Evolutionary conservation across 192 early-diverging fungal genomes (phyloP).

Genomic region (Rhizophagus prolifer): DNA sequence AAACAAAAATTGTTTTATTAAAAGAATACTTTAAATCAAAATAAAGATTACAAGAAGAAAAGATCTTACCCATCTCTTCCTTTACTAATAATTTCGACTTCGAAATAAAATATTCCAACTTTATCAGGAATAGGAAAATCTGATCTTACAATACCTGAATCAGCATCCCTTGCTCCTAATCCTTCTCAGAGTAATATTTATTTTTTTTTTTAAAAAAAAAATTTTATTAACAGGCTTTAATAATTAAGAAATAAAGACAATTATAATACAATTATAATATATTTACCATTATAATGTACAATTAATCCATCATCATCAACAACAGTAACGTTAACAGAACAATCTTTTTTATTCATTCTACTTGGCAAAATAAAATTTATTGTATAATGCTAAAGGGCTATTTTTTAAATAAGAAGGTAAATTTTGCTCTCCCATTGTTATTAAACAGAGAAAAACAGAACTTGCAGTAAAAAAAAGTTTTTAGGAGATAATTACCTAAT

Average conservation of each 20-base stretch:
- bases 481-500: too few species aligned
- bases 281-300: slow-evolving; percentile 8
- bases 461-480: too few species aligned
- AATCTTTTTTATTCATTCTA: neutral
- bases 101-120: slow-evolving; percentile 90
- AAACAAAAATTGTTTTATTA: slow-evolving; percentile 14
- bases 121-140: slow-evolving; percentile 80
- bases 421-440: neutral
- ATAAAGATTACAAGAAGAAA: neutral
- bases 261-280: neutral
- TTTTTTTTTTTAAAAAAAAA: neutral
- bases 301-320: neutral
- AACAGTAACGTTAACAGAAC: neutral
- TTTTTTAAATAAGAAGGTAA: neutral
- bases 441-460: too few species aligned
- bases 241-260: too few species aligned
- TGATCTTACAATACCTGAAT: slow-evolving; percentile 77
- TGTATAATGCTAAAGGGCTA: neutral
- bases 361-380: neutral
- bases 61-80: slow-evolving; percentile 73
- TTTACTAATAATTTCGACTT: slow-evolving; percentile 78
- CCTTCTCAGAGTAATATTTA: slow-evolving; percentile 36
- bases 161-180: slow-evolving; percentile 61
- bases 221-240: too few species aligned
- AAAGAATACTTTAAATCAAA: too few species aligned